Evolutionary conservation across 768 basidiomycete species (phyloP).

Genomic region (Gloeostereum incarnatum): DNA sequence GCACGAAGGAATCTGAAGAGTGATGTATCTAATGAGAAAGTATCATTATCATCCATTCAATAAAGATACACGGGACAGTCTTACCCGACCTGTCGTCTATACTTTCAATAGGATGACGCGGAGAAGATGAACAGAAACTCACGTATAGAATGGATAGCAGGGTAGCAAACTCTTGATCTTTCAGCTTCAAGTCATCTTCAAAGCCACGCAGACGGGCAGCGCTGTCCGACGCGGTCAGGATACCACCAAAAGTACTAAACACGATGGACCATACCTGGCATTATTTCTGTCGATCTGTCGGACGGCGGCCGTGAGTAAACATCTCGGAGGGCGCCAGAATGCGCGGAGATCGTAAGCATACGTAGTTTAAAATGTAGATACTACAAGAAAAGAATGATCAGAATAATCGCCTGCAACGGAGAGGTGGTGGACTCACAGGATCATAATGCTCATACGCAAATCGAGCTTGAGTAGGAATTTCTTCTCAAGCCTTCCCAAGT

Average conservation of each 20-base stretch:
- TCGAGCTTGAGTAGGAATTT: constrained; percentile 24
- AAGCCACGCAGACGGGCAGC: constrained; percentile 69
- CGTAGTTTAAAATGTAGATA: constrained; percentile 44
- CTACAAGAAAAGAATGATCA: too few species aligned
- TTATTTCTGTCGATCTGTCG: constrained; percentile 69
- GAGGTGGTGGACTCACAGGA: too few species aligned
- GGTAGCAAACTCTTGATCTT: constrained; percentile 57
- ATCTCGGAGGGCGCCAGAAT: not conserved
- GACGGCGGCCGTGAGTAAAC: not conserved
- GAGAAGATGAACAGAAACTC: too few species aligned
- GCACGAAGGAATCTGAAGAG: constrained; percentile 73
- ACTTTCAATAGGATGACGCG: constrained; percentile 7
- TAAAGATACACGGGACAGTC: too few species aligned
- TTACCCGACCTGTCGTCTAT: constrained; percentile 40
- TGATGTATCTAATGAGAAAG: constrained; percentile 54
- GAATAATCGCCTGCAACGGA: too few species aligned
- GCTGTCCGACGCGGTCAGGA: constrained; percentile 23
- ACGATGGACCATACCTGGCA: constrained; percentile 37
- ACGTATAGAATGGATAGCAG: constrained; percentile 64
- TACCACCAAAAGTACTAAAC: not conserved
- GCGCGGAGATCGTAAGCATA: constrained; percentile 7
- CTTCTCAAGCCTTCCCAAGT: constrained; percentile 23
- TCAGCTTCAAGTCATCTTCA: constrained; percentile 54
- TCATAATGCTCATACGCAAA: constrained; percentile 17
- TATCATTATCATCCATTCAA: constrained; percentile 44